Evolutionary conservation across 2,329 filamentous ascomycete species (phyloP), one percentile per base, ranked within the genome.

Genomic region (Cordyceps javanica): DNA sequence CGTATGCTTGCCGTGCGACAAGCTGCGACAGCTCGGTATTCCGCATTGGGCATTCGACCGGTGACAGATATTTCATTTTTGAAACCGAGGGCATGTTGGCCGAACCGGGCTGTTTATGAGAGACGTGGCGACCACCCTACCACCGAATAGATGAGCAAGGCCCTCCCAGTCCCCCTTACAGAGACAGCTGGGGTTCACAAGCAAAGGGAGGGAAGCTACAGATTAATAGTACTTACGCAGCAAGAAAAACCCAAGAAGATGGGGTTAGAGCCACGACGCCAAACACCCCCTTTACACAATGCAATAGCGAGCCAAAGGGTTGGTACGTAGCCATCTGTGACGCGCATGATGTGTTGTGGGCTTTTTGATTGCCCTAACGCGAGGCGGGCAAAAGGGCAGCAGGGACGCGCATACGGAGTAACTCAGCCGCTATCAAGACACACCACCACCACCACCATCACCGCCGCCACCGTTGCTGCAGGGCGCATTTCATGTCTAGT

Each of bases 381-480:
- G 38, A 39, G 4, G 38, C 30, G 4, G n/a, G n/a, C n/a, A n/a
- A n/a, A n/a, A 41, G 38, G 38, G n/a, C 38, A 21, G n/a, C 6
- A 11, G 30, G 11, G n/a, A 41, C 38, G 38, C 38, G 38, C 38
- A 41, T 41, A 19, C 38, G 19, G 16, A 19, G 36, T 16, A n/a
- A 30, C 19, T 49, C 30, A 50, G 30, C 30, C 13, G 21, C 30
- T 36, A 21, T 32, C 19, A 25, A 10, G 46, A 38, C 32, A 38
- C 30, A 50, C 46, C 46, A 50, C 46, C 19, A 50, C 32, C 25
- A 44, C 41, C 41, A 44, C 41, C 48, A 42, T 30, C 19, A 55
- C 52, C 41, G 50, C 50, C n/a, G 30, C 51, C 51, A 54, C 51
- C 39, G 51, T 45, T 34, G 19, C 51, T 54, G 51, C 51, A 45